phyloP scores from a whole-genome alignment of 1,139 yeast species.

The Geotrichum bryndzae region DNA sequence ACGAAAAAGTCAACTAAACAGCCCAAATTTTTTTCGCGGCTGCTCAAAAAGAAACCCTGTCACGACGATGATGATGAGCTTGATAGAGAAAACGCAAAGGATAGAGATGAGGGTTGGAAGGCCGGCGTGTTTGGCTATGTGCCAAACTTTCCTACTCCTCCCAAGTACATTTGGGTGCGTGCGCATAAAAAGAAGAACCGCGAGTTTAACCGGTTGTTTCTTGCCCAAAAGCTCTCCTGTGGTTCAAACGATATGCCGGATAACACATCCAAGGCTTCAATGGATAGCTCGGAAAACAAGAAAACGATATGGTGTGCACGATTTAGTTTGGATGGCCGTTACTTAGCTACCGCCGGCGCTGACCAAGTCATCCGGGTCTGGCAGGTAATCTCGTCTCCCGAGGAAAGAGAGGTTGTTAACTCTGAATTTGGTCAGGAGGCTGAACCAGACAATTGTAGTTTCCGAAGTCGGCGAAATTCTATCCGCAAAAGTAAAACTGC shows the following conservation, averaged over 20 bases:
- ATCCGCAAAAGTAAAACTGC: slow-evolving; percentile 21
- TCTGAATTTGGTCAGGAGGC: slow-evolving; percentile 18
- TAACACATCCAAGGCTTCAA: background rate
- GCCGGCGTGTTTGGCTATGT: slow-evolving; percentile 33
- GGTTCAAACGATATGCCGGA: background rate
- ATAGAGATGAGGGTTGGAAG: slow-evolving; percentile 34
- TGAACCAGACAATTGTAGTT: slow-evolving; percentile 12
- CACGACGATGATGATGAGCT: slow-evolving; percentile 10
- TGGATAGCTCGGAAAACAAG: slow-evolving; percentile 18
- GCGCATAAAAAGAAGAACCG: slow-evolving; percentile 33
- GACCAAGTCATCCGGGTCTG: slow-evolving; percentile 64
- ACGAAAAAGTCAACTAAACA: background rate
- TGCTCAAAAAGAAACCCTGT: background rate
- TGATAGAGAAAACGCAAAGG: slow-evolving; percentile 3
- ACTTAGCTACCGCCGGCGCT: slow-evolving; percentile 77
- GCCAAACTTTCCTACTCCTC: slow-evolving; percentile 31
- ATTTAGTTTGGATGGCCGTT: slow-evolving; percentile 75
- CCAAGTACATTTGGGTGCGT: slow-evolving; percentile 36
- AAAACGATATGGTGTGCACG: slow-evolving; percentile 65
- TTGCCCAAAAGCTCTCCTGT: slow-evolving; percentile 68
- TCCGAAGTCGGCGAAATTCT: slow-evolving; percentile 6
- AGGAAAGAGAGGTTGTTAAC: slow-evolving; percentile 23
- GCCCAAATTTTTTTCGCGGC: background rate
- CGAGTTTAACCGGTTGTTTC: slow-evolving; percentile 52
- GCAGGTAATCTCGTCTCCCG: slow-evolving; percentile 56